Base-by-base conservation (phyloP, 192 early-diverging fungal genomes). In the Backusella circina region DNA sequence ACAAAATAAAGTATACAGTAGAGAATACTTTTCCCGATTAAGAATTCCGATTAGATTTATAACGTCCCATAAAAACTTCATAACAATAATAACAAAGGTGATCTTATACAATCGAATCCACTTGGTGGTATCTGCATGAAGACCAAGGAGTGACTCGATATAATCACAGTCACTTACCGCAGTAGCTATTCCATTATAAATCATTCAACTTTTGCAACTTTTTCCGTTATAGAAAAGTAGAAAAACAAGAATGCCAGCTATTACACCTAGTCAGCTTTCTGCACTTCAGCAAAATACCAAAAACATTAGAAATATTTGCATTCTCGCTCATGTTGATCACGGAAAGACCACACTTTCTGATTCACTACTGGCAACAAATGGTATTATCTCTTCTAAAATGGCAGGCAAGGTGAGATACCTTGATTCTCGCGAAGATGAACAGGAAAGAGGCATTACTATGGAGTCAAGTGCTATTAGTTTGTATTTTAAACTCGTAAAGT, bases 381-480 rank as follows among this genome's bases (percentile, higher is more conserved):
- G 98, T 54, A 99, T 99, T 82, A 99, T 99, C 64, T 96, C 94
- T 33, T 87, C 85, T 73, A 99, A 97, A 78, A 87, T 98, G 26
- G 94, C 98, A 1, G 98, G 98, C 2, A 98, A 97, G 74, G 90
- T 97, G 12, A 91, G 97, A 33, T 99, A 97, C 78, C 84, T 99
- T 68, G 98, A 99, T 84, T 94, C 91, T 67, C 86, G 98, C 67
- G 95, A 96, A 74, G 98, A 99, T 76, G 98, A 99, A 77, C 97
- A 99, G 80, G 90, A 97, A 83, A 92, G 98, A 32, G 98, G 98
- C 3, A 99, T 99, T 75, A 99, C 97, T 0, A 99, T 99, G 97
- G 95, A 99, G 83, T 94, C 95, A 37, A 94, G 92, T 71, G 97
- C 95, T 6, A 97, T 99, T 68, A 96, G 95, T 18, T 86, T 99